These are phyloP conservation scores for Lasiosphaeriaceae sp. DNA, from an alignment of 495 filamentous ascomycete species.

Conservation along the genomic window DNA sequence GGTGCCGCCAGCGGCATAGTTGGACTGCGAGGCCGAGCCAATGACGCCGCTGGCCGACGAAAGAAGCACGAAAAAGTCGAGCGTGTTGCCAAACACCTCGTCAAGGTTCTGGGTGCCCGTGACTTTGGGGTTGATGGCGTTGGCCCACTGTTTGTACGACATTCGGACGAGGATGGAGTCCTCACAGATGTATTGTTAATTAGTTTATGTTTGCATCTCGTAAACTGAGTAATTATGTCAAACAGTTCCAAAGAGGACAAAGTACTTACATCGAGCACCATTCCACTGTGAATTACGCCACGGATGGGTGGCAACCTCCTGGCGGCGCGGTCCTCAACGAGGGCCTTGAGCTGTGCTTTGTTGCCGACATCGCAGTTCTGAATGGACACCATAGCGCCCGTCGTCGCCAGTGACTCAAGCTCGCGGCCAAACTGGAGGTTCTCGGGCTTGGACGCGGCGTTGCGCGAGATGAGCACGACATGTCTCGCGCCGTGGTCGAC, in stretches of 20 bases:
- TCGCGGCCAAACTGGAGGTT: too few relatives aligned
- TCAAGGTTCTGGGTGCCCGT: constrained; percentile 32
- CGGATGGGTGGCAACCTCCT: constrained; percentile 6
- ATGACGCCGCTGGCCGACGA: constrained; percentile 52
- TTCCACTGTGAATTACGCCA: not conserved
- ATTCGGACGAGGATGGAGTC: constrained; percentile 50
- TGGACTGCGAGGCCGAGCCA: constrained; percentile 47
- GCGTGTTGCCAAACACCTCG: constrained; percentile 21
- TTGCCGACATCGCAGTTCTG: too few relatives aligned
- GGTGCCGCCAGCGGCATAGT: constrained; percentile 55
- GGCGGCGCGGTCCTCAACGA: constrained; percentile 24
- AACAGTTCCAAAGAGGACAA: too few relatives aligned
- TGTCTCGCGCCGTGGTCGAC: constrained; percentile 33
- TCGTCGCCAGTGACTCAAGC: too few relatives aligned
- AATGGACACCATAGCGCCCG: too few relatives aligned
- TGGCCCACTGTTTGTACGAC: too few relatives aligned
- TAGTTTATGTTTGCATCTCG: too few relatives aligned
- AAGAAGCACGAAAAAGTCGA: constrained; percentile 62
- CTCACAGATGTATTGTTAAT: constrained; percentile 12
- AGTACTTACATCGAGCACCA: not conserved
- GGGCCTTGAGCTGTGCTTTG: constrained; percentile 18
- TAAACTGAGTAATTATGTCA: too few relatives aligned
- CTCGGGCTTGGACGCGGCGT: too few relatives aligned
- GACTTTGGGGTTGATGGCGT: constrained; percentile 49
- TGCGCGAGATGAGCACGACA: constrained; percentile 26